Conservation (phyloP, 257 asterid genomes). For the Fraxinus excelsior region DNA sequence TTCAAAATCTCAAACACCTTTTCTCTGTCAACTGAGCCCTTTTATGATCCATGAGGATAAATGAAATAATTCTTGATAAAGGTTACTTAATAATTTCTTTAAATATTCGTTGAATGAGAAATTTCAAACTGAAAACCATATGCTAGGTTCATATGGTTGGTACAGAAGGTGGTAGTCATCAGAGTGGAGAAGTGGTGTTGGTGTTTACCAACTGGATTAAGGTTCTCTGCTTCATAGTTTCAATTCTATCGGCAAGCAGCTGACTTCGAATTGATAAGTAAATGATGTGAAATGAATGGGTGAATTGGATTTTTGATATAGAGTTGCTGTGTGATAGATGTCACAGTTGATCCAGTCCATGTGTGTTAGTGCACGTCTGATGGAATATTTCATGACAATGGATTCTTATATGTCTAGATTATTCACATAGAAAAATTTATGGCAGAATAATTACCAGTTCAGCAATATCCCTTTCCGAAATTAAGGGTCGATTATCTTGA, state of each 20-base stretch:
- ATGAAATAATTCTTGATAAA: background rate
- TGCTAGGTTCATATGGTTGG: background rate
- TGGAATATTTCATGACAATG: background rate
- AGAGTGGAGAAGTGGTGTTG: background rate
- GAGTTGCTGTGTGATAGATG: background rate
- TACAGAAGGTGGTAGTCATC: background rate
- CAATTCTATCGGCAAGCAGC: background rate
- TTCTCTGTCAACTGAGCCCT: background rate
- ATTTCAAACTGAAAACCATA: background rate
- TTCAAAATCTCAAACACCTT: background rate
- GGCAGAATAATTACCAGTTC: background rate
- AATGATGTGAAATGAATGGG: background rate
- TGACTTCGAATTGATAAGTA: background rate
- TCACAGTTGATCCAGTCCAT: background rate
- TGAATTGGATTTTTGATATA: background rate
- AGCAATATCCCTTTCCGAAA: too few species aligned
- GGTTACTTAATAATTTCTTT: background rate
- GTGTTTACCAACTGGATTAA: background rate
- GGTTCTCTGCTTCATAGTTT: background rate
- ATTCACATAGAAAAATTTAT: background rate
- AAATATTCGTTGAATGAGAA: background rate
- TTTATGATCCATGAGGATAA: background rate
- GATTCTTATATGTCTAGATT: too few species aligned
- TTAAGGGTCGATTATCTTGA: too few species aligned
- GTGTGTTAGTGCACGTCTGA: background rate